Conservation (phyloP, 1,284 basidiomycete genomes). For the Somion occarium region DNA sequence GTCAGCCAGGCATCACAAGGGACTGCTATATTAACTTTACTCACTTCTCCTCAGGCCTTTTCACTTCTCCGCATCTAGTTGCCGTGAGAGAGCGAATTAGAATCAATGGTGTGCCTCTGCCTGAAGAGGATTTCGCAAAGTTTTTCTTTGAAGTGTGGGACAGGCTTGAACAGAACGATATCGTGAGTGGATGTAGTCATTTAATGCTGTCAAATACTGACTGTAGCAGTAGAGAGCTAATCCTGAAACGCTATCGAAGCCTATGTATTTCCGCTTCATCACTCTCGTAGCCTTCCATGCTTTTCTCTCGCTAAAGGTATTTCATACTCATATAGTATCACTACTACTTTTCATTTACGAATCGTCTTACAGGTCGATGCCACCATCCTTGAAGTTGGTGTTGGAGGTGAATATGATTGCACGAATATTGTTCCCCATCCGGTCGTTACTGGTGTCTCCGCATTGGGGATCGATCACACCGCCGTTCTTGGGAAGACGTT, state of each 20-base stretch:
- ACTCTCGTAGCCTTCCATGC: constrained; percentile 92
- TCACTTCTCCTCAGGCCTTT: constrained; percentile 59
- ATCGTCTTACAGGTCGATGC: constrained; percentile 60
- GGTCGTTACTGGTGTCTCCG: constrained; percentile 84
- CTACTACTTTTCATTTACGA: not conserved
- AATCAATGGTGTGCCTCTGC: constrained; percentile 87
- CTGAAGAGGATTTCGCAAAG: constrained; percentile 83
- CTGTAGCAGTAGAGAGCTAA: constrained; percentile 40
- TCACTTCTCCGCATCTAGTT: constrained; percentile 96
- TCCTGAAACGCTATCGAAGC: constrained; percentile 64
- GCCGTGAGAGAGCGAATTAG: constrained; percentile 95
- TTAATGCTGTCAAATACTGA: constrained; percentile 7
- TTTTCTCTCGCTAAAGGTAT: constrained; percentile 73
- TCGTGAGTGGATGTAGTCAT: constrained; percentile 34
- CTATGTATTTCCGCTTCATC: constrained; percentile 92
- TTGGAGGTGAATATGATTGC: constrained; percentile 93
- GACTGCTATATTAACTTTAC: not conserved
- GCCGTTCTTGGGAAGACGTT: constrained; percentile 88
- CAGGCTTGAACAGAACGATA: constrained; percentile 64
- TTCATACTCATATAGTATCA: not conserved
- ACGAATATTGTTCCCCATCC: constrained; percentile 95
- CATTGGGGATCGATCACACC: constrained; percentile 94
- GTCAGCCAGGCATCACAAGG: constrained; percentile 31
- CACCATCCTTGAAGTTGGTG: constrained; percentile 94
- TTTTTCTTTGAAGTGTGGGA: constrained; percentile 99